Conservation (phyloP, 768 basidiomycete species). For the Royoungia palumana region DNA sequence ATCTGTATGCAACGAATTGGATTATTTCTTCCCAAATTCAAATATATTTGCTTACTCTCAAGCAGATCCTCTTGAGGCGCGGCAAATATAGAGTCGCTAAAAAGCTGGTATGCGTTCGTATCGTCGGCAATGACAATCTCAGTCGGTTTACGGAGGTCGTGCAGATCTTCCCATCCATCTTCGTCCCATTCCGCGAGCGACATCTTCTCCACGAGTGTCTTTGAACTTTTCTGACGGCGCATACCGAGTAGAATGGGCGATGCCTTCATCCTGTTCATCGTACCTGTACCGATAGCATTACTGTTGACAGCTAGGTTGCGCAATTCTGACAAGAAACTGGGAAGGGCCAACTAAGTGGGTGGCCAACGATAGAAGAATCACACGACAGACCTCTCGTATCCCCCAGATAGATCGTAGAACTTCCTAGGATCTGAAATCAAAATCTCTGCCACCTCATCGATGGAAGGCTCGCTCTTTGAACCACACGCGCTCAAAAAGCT, state of each 20-base stretch:
- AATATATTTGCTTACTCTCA: conserved; percentile 51
- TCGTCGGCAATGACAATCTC: conserved; percentile 87
- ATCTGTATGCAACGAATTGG: conserved; percentile 34
- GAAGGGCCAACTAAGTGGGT: neutral
- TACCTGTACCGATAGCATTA: conserved; percentile 45
- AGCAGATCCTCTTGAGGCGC: conserved; percentile 90
- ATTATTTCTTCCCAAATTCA: neutral
- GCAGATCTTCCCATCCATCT: conserved; percentile 69
- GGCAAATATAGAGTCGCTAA: conserved; percentile 69
- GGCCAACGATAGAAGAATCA: neutral
- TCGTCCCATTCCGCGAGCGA: conserved; percentile 43
- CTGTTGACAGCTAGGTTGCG: conserved; percentile 82
- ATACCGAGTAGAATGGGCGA: conserved; percentile 72
- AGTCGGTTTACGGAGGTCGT: conserved; percentile 66
- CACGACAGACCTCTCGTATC: conserved; percentile 57
- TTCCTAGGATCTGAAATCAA: conserved; percentile 63
- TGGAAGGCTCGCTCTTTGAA: conserved; percentile 80
- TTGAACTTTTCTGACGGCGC: conserved; percentile 48
- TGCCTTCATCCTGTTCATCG: conserved; percentile 60
- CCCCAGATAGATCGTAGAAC: conserved; percentile 71
- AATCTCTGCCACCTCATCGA: conserved; percentile 74
- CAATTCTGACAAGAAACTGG: conserved; percentile 79
- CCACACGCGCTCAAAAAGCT: conserved; percentile 85
- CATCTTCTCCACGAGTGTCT: conserved; percentile 20
- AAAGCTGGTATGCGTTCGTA: conserved; percentile 72